These are phyloP conservation scores for Ogataea nitratoaversa DNA, from an alignment of 805 yeast genomes.

Conservation along the genomic window DNA sequence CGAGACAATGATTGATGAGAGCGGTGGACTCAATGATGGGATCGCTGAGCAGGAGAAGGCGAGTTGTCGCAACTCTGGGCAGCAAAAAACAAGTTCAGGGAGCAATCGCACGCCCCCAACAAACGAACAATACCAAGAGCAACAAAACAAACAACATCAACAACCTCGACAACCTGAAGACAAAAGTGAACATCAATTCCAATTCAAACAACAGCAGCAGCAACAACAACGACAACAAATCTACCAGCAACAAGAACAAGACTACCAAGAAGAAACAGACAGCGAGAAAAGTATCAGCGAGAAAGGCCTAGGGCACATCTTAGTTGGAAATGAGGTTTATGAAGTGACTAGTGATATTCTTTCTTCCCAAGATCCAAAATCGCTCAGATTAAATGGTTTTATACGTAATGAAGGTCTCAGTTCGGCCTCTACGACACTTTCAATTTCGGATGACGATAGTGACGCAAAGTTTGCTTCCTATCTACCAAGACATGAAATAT, in stretches of 20 bases:
- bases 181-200: constrained; percentile 4
- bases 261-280: constrained; percentile 7
- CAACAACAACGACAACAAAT: constrained; percentile 7
- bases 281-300: constrained; percentile 4
- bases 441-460: not conserved
- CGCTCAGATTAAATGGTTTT: constrained; percentile 9
- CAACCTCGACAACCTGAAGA: constrained; percentile 7
- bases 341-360: constrained; percentile 21
- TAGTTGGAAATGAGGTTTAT: constrained; percentile 14
- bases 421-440: constrained; percentile 1
- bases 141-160: constrained; percentile 6
- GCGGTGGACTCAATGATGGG: constrained; percentile 24
- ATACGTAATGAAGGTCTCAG: not conserved
- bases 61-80: constrained; percentile 10
- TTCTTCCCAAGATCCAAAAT: constrained; percentile 18
- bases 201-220: constrained; percentile 7
- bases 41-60: constrained; percentile 16
- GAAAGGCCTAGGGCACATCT: constrained; percentile 12
- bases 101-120: constrained; percentile 16
- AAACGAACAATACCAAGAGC: not conserved
- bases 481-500: not conserved
- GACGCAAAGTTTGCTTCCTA: not conserved
- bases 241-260: constrained; percentile 3
- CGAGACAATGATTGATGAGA: constrained; percentile 18
- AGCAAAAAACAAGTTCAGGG: constrained; percentile 10